A percentile compares a stretch with the other conserved stretches of the same genome.
phyloP scores from a whole-genome alignment of 495 filamentous ascomycete species.

The Hypoxylon lienhwacheense region DNA sequence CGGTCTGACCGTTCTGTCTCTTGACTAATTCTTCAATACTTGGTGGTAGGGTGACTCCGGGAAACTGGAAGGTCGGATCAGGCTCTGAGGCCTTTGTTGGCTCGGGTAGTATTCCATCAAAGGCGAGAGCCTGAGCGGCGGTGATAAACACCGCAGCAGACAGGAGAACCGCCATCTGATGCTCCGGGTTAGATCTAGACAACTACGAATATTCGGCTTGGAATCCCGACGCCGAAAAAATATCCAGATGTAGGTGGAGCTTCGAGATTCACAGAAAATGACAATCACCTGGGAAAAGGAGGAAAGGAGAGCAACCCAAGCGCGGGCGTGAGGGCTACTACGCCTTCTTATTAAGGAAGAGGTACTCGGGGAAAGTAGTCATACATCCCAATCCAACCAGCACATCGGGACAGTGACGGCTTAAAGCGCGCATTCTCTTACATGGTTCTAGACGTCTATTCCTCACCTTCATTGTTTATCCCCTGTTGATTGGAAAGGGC shows the following conservation, averaged over 20 bases:
- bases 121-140: conserved; percentile 41
- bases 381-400: conserved; percentile 7
- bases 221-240: conserved; percentile 9
- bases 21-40: conserved; percentile 36
- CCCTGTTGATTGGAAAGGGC: conserved; percentile 22
- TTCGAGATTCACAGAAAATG: conserved; percentile 7
- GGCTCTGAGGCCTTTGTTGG: conserved; percentile 37
- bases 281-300: conserved; percentile 13
- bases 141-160: conserved; percentile 39
- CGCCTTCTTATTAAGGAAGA: conserved; percentile 22
- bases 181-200: neutral
- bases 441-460: conserved; percentile 11
- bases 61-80: conserved; percentile 27
- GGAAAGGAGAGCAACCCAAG: conserved; percentile 1
- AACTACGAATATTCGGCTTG: conserved; percentile 1
- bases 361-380: neutral
- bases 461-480: neutral
- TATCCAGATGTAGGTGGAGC: conserved; percentile 3
- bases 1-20: conserved; percentile 38
- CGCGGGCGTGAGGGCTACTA: conserved; percentile 10
- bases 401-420: conserved; percentile 8
- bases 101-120: conserved; percentile 35
- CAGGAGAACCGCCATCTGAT: conserved; percentile 32
- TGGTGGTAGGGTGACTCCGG: conserved; percentile 41
- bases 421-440: conserved; percentile 10